Conservation (phyloP, 2,329 filamentous ascomycete species). For the Emergomyces africanus region DNA sequence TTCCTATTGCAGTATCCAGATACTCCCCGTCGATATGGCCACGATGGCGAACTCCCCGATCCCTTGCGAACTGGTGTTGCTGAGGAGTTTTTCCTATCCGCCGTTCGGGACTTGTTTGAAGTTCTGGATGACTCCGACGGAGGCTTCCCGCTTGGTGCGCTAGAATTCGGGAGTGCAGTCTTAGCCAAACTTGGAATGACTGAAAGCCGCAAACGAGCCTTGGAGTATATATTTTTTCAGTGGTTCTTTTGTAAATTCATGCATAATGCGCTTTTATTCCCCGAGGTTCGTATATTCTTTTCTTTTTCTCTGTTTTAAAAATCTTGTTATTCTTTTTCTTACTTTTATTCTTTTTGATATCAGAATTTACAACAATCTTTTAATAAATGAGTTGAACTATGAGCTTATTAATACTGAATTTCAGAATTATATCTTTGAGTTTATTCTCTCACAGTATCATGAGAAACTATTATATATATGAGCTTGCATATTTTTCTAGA, state of each 20-base stretch:
- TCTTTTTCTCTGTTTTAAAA: too few species aligned
- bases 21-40: constrained; percentile 58
- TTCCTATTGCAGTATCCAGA: constrained; percentile 80
- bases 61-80: constrained; percentile 69
- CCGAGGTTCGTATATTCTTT: constrained; percentile 49
- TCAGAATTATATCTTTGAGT: too few species aligned
- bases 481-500: too few species aligned
- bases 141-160: constrained; percentile 72
- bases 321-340: too few species aligned
- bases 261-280: constrained; percentile 70
- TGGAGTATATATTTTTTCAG: constrained; percentile 73
- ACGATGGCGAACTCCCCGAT: constrained; percentile 52
- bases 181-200: constrained; percentile 58
- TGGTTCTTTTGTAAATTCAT: constrained; percentile 90
- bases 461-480: too few species aligned
- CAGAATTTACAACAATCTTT: too few species aligned
- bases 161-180: constrained; percentile 76
- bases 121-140: constrained; percentile 77
- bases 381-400: too few species aligned
- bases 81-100: constrained; percentile 77
- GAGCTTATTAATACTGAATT: too few species aligned
- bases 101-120: constrained; percentile 69
- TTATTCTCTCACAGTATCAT: too few species aligned
- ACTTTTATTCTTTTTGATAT: too few species aligned
- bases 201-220: constrained; percentile 59